Evolutionary conservation across 1,284 basidiomycete genomes (phyloP), one percentile per base, ranked within the genome.

Genomic region (Porodaedalea pini): DNA sequence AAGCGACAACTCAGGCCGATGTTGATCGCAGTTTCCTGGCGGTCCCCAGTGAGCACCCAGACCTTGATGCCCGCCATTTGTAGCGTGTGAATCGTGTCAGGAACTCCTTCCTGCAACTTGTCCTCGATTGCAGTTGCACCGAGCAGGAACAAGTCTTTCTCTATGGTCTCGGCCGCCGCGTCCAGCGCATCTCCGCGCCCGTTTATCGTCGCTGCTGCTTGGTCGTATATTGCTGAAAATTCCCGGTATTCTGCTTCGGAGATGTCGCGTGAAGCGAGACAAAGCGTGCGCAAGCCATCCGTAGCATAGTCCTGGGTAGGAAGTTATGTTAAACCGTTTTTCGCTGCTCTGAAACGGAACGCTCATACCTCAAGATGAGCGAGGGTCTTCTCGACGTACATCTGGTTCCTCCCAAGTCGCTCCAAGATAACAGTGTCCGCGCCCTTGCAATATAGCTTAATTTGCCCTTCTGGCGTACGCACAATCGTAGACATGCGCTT

Each of bases 111-210:
- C 70, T 99, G 97, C 31, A 99, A 77, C 71, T 97, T 98, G 73
- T 99, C 97, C 71, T 99, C 97, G 64, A 99, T 96, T 4, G 97
- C 97, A 1, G 97, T 99, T 7, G 97, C 96, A 7, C 97, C 97
- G 1, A 99, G 80, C 17, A 99, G 69, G 64, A 91, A 88, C 65
- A 99, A 75, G 63, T 98, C 92, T 68, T 91, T 90, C 75, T 99
- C 97, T 61, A 99, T 96, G 58, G 96, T 77, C 70, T 98, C 97
- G 0, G 97, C 94, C 0, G 93, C 97, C 64, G 86, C 84, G 71
- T 99, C 97, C 29, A 99, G 79, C 11, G 93, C 96, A 53, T 98
- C 97, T 8, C 88, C 88, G 54, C 96, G 88, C 1, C 92, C 93
- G 61, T 92, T 92, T 74, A 99, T 88, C 19, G 94, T 94, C 8